Evolutionary conservation across 2,329 filamentous ascomycete species (phyloP).

Genomic region (Fusarium multiceps): DNA sequence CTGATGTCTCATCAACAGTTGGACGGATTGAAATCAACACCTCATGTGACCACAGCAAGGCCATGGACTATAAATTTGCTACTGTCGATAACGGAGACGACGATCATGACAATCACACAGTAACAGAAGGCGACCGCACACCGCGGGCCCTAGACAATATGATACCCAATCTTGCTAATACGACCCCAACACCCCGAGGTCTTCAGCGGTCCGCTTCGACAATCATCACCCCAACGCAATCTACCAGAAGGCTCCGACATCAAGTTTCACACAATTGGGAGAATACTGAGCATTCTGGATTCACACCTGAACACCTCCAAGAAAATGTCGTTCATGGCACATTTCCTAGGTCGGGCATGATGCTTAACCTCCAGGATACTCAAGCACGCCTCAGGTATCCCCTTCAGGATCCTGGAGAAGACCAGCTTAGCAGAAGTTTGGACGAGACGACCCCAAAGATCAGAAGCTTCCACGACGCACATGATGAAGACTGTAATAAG

Average conservation of each 20-base stretch:
- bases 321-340: neutral
- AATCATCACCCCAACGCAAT: constrained; percentile 38
- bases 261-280: constrained; percentile 29
- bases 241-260: constrained; percentile 13
- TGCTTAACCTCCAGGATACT: constrained; percentile 32
- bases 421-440: neutral
- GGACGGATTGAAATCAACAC: constrained; percentile 10
- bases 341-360: constrained; percentile 22
- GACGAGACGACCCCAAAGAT: constrained; percentile 5
- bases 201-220: constrained; percentile 33
- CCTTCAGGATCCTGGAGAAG: neutral
- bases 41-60: neutral
- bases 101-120: neutral
- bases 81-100: neutral
- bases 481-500: constrained; percentile 2
- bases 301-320: constrained; percentile 36
- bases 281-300: constrained; percentile 32
- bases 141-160: constrained; percentile 6
- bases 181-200: constrained; percentile 1
- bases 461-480: constrained; percentile 4
- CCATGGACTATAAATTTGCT: neutral
- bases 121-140: constrained; percentile 8
- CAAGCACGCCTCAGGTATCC: constrained; percentile 21
- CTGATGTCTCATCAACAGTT: constrained; percentile 9
- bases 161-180: neutral